A percentile compares a stretch with the other conserved stretches of the same genome.
Evolutionary conservation across 2,329 filamentous ascomycete genomes (phyloP).

Genomic region (Chaetomiaceae sp.): DNA sequence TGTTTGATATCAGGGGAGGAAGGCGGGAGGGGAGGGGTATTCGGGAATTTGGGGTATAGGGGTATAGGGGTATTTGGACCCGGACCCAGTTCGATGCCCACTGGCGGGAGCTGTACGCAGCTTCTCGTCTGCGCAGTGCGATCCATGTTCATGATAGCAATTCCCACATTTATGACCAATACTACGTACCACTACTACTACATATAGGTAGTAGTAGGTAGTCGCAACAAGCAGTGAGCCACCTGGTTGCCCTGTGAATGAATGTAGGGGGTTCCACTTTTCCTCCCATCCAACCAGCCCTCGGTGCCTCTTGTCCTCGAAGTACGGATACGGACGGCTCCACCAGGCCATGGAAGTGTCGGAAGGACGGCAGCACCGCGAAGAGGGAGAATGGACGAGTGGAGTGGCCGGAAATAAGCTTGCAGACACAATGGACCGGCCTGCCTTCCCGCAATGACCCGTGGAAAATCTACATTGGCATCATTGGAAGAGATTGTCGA

Average conservation of each 20-base stretch:
- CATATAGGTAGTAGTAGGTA: too few relatives aligned
- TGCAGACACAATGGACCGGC: not conserved
- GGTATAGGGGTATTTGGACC: not conserved
- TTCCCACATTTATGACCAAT: too few relatives aligned
- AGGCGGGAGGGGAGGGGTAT: not conserved
- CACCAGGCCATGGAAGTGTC: slow-evolving; percentile 8
- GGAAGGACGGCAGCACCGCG: slow-evolving; percentile 9
- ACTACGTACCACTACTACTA: not conserved
- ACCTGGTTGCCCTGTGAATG: too few relatives aligned
- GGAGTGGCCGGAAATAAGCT: slow-evolving; percentile 8
- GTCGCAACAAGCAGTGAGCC: not conserved
- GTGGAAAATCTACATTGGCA: not conserved
- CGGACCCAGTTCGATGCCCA: too few relatives aligned
- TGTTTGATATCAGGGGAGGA: not conserved
- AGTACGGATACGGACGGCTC: not conserved
- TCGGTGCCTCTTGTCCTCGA: too few relatives aligned
- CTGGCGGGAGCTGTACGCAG: too few relatives aligned
- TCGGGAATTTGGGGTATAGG: too few relatives aligned
- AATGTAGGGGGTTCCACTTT: not conserved
- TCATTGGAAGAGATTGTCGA: not conserved
- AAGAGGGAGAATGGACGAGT: not conserved
- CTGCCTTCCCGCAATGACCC: not conserved
- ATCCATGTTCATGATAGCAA: too few relatives aligned
- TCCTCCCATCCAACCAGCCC: not conserved
- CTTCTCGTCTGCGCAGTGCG: not conserved